Conservation (phyloP, 1,284 basidiomycete genomes). For the Malassezia nana region DNA sequence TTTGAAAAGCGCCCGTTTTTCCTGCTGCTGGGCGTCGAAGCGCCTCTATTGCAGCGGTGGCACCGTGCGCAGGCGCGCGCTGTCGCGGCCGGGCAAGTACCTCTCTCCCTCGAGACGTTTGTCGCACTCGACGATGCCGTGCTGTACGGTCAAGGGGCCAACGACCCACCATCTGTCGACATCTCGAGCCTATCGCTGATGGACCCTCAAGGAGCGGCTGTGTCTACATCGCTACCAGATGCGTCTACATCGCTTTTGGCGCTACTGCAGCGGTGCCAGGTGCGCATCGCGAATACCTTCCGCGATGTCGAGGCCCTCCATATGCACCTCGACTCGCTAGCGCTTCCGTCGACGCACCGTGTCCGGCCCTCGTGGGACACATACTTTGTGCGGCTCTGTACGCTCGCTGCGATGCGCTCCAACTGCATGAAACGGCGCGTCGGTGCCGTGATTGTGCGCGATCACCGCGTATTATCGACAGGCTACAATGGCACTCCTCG, state of each 20-base stretch:
- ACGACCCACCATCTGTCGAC: neutral
- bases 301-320: slow-evolving; percentile 55
- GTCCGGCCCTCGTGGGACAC: slow-evolving; percentile 46
- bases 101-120: slow-evolving; percentile 32
- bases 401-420: slow-evolving; percentile 39
- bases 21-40: slow-evolving; percentile 73
- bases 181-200: slow-evolving; percentile 10
- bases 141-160: slow-evolving; percentile 20
- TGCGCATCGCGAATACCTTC: slow-evolving; percentile 67
- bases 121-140: slow-evolving; percentile 30
- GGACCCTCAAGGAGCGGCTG: neutral
- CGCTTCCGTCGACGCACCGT: slow-evolving; percentile 79
- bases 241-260: slow-evolving; percentile 12
- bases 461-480: slow-evolving; percentile 70
- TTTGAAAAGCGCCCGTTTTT: slow-evolving; percentile 86
- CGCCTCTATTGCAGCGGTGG: slow-evolving; percentile 57
- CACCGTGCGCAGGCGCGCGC: slow-evolving; percentile 15
- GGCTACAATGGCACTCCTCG: slow-evolving; percentile 97
- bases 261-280: slow-evolving; percentile 50
- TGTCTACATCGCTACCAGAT: slow-evolving; percentile 15
- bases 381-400: slow-evolving; percentile 47
- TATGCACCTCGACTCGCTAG: slow-evolving; percentile 59
- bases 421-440: slow-evolving; percentile 83
- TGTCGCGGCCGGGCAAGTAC: neutral
- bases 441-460: slow-evolving; percentile 82